Base-by-base conservation (phyloP, 1,284 basidiomycete genomes). In the Malassezia pachydermatis region DNA sequence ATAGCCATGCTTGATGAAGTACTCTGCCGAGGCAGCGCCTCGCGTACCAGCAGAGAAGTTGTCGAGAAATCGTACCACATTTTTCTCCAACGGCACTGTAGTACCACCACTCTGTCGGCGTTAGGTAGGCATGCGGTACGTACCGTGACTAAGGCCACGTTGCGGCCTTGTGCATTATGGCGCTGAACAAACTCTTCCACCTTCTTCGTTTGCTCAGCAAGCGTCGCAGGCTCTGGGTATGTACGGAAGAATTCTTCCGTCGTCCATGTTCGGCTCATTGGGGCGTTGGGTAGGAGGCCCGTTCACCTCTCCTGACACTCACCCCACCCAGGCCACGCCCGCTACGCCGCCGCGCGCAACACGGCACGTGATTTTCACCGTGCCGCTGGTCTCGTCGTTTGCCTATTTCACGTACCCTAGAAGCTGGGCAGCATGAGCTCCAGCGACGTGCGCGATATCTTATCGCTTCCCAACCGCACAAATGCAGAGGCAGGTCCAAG, bases 11-110 rank as follows among this genome's bases (percentile, higher is more conserved):
- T 72, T 80, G 48, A 98, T 79, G 72, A 98, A 95, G 76, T 98
- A 95, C 74, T 98, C 92, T 1, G 92, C 92, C 4, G 90, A 96
- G 0, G 92, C 90, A 24, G 94, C 88, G 29, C 94, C 92, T 69
- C 92, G 80, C 13, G 94, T 98, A 42, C 92, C 90, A 45, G 94
- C 94, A 71, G 88, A 94, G 74, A 96, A 98, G 76, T 98, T 98
- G 73, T 98, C 92, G 24, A 98, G 78, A 74, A 95, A 98, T 42
- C 94, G 87, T 37, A 98, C 92, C 50, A 64, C 58, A 42, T 65
- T 65, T 44, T 62, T 58, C 55, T 66, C 67, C 5, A 67, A 45
- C 1, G 68, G 68, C 5, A 68, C 68, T 2, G 68, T 71, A 7
- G 68, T 71, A 1, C 68, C 68, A 6, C 68, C 68, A 35, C 65